Base-by-base conservation (phyloP, 768 basidiomycete genomes). In the Suillus placidus region DNA sequence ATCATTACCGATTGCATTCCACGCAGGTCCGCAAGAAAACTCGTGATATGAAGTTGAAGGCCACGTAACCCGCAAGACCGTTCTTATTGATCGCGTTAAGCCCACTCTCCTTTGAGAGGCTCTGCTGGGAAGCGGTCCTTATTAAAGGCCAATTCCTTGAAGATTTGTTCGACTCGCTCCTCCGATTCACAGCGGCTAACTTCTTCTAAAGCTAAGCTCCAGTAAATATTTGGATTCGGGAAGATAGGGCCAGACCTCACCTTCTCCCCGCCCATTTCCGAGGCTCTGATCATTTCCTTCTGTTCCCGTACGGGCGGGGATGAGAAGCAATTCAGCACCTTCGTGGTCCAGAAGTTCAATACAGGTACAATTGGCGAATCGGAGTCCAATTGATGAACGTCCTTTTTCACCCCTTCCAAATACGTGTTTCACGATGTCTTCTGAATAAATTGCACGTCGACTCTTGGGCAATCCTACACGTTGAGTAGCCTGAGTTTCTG, bases 61-160 rank as follows among this genome's bases (percentile, higher is more conserved):
- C 18, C 30, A 20, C 40, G 61, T 43, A 40, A 13, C 32, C n/a
- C n/a, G 12, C 61, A 63, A 43, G 55, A 45, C 34, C 45, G 16
- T 34, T 52, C 51, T 18, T 52, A 30, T 30, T 20, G 32, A 57
- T 18, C 68, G 20, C 30, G 40, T 61, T 65, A 85, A 35, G 80
- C 81, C 85, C 88, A 88, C 34, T 81, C 68, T 4, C 87, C 86
- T 65, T 85, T 74, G 34, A 89, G 72, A 20, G 84, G 77, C 56
- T 84, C 84, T 7, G 76, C 75, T 6, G 83, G 79, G 62, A 83
- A 82, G 12, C 68, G 74, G 32, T 80, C 77, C 8, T 73, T 69
- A 63, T 84, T 80, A 43, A 82, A 72, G 2, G 77, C 80, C 18
- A 86, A 72, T 68, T 85, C 85, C 49, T 81, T 76, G 66, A 87